Conservation (phyloP, 768 basidiomycete species). For the Suillus brevipes region DNA sequence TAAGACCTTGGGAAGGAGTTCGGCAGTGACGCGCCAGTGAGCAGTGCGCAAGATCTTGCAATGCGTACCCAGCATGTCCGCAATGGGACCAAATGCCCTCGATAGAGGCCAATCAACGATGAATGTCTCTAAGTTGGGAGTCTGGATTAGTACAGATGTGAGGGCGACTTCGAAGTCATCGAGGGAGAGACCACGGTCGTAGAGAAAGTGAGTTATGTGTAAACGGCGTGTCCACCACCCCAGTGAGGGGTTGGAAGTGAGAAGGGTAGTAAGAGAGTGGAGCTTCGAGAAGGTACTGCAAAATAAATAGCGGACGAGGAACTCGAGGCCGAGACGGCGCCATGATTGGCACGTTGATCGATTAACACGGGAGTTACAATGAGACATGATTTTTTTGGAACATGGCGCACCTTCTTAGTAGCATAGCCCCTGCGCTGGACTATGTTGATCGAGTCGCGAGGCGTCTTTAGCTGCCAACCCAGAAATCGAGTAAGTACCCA, state of each 20-base stretch:
- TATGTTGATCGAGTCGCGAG: too few relatives aligned
- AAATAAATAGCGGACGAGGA: too few relatives aligned
- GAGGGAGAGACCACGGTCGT: slow-evolving; percentile 41
- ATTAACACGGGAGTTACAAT: too few relatives aligned
- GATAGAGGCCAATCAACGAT: too few relatives aligned
- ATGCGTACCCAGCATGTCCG: slow-evolving; percentile 57
- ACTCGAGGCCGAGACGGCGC: too few relatives aligned
- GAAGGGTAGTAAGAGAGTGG: slow-evolving; percentile 48
- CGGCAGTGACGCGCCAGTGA: slow-evolving; percentile 57
- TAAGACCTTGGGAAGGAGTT: slow-evolving; percentile 63
- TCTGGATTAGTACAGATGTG: slow-evolving; percentile 57
- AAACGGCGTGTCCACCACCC: slow-evolving; percentile 67
- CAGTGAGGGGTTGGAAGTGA: slow-evolving; percentile 53
- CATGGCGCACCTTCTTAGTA: too few relatives aligned
- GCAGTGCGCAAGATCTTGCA: slow-evolving; percentile 57
- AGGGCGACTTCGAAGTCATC: slow-evolving; percentile 55
- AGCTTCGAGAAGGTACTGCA: too few relatives aligned
- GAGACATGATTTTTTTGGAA: too few relatives aligned
- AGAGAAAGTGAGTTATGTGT: slow-evolving; percentile 59
- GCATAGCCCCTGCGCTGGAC: too few relatives aligned
- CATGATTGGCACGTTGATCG: too few relatives aligned
- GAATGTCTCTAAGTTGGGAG: slow-evolving; percentile 74
- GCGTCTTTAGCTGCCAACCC: too few relatives aligned
- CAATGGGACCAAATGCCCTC: slow-evolving; percentile 59
- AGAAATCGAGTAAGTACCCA: too few relatives aligned